phyloP scores from a whole-genome alignment of 1,139 yeast genomes.

The Nakaseomyces sp. region DNA sequence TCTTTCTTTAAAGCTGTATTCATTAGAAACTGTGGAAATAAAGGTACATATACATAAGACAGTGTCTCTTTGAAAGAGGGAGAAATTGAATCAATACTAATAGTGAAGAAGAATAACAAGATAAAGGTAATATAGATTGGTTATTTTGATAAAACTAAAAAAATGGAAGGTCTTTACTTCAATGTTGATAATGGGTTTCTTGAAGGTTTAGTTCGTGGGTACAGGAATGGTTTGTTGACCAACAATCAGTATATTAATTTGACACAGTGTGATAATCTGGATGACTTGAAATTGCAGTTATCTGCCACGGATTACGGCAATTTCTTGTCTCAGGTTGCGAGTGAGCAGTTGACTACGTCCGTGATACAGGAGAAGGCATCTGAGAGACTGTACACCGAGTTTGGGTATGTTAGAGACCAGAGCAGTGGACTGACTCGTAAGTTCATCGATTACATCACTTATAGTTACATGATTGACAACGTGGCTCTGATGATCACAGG shows the following conservation, averaged over 20 bases:
- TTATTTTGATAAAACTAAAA: too few species aligned
- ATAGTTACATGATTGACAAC: slow-evolving; percentile 97
- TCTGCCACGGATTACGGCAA: slow-evolving; percentile 95
- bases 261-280: slow-evolving; percentile 92
- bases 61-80: too few species aligned
- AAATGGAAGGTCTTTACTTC: slow-evolving; percentile 81
- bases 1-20: too few species aligned
- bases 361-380: slow-evolving; percentile 73
- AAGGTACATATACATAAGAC: too few species aligned
- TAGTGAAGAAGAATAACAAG: too few species aligned
- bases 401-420: slow-evolving; percentile 75
- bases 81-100: too few species aligned
- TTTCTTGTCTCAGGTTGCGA: slow-evolving; percentile 72
- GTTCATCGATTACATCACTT: slow-evolving; percentile 84
- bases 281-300: slow-evolving; percentile 85
- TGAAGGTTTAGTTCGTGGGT: slow-evolving; percentile 93
- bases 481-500: slow-evolving; percentile 95
- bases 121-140: too few species aligned
- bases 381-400: slow-evolving; percentile 69
- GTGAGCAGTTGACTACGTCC: slow-evolving; percentile 68
- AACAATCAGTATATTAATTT: slow-evolving; percentile 77
- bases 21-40: too few species aligned
- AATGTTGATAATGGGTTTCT: slow-evolving; percentile 82
- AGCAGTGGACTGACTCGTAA: slow-evolving; percentile 70
- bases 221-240: slow-evolving; percentile 73